These are phyloP conservation scores for Silene conica DNA, from an alignment of 148 eudicot species.

Conservation along the genomic window DNA sequence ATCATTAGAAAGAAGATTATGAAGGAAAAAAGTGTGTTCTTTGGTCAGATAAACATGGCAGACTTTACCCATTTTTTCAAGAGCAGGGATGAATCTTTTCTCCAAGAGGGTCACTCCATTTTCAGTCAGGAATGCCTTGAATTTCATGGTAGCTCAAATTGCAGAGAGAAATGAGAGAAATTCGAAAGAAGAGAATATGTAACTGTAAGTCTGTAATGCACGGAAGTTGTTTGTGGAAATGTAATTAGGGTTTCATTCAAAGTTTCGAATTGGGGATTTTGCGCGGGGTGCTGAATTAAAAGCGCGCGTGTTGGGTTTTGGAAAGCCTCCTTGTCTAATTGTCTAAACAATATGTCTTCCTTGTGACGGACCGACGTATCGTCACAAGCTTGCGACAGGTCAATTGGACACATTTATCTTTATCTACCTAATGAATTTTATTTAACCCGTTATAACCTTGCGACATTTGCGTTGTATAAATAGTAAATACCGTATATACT, in stretches of 20 bases:
- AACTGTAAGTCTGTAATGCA: not conserved
- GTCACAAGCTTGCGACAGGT: too few relatives aligned
- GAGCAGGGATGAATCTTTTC: conserved; percentile 71
- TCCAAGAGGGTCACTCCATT: conserved; percentile 70
- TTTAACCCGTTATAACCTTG: too few relatives aligned
- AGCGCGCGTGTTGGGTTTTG: too few relatives aligned
- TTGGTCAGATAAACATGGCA: conserved; percentile 74
- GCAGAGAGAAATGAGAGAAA: conserved; percentile 3
- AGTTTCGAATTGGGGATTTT: not conserved
- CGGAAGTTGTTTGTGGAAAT: conserved; percentile 26
- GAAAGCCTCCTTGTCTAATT: too few relatives aligned
- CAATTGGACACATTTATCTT: too few relatives aligned
- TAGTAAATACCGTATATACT: too few relatives aligned
- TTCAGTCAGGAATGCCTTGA: conserved; percentile 85
- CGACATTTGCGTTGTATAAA: too few relatives aligned
- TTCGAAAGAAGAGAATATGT: not conserved
- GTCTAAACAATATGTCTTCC: too few relatives aligned
- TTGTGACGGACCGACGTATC: too few relatives aligned
- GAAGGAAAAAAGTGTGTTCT: conserved; percentile 75
- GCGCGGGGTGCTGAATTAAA: not conserved
- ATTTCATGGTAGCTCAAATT: conserved; percentile 47
- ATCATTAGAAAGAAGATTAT: conserved; percentile 60
- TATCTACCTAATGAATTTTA: too few relatives aligned
- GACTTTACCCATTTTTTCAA: conserved; percentile 73
- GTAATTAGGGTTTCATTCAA: not conserved